Conservation (phyloP, 2,329 filamentous ascomycete species). For the Plectosphaerella plurivora region DNA sequence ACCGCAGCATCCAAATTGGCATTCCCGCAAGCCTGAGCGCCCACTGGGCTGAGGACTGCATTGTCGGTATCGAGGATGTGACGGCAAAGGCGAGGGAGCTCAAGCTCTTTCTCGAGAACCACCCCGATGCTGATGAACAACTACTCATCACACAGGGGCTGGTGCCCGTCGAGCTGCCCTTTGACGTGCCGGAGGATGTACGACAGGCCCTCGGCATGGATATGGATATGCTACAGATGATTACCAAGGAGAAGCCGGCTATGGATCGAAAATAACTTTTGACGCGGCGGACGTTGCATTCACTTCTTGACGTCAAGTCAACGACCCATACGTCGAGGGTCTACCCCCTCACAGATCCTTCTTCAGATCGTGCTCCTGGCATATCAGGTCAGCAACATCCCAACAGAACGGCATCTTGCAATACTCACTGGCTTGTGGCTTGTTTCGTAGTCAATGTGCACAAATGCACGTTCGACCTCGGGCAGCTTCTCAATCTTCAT, state of each 20-base stretch:
- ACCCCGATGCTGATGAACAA: conserved; percentile 23
- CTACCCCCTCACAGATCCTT: conserved; percentile 46
- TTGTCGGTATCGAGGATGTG: conserved; percentile 53
- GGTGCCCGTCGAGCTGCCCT: conserved; percentile 39
- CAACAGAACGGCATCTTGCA: too few relatives aligned
- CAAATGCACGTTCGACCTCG: conserved; percentile 88
- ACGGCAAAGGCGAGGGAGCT: conserved; percentile 46
- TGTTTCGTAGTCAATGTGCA: conserved; percentile 96
- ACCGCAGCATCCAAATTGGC: conserved; percentile 59
- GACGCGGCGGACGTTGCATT: background rate
- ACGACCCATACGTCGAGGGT: too few relatives aligned
- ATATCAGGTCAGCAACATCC: background rate
- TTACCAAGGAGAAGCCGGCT: too few relatives aligned
- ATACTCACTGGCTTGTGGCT: conserved; percentile 71
- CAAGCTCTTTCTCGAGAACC: conserved; percentile 38
- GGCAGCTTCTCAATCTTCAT: conserved; percentile 90
- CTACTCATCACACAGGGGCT: conserved; percentile 32
- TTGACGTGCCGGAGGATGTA: conserved; percentile 33
- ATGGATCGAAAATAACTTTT: background rate
- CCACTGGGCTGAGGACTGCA: conserved; percentile 45
- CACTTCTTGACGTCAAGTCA: too few relatives aligned
- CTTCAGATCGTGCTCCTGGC: conserved; percentile 56
- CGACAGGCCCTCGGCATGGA: conserved; percentile 25
- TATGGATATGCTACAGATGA: too few relatives aligned
- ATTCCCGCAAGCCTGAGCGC: conserved; percentile 41